phyloP scores from a whole-genome alignment of 2,329 filamentous ascomycete species.

The Microcyclosporella mali region DNA sequence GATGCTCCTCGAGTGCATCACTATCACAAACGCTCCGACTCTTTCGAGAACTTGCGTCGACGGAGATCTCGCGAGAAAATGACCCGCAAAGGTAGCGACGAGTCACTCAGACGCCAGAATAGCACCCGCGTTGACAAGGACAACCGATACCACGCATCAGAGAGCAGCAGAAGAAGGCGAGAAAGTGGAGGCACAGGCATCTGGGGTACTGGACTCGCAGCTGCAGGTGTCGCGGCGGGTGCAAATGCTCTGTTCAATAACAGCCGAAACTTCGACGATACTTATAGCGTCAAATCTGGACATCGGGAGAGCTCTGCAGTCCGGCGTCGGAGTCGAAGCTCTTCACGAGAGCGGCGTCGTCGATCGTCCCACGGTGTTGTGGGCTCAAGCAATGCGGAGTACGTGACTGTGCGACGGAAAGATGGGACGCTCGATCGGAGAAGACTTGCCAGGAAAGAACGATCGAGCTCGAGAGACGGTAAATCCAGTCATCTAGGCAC shows the following conservation, averaged over 20 bases:
- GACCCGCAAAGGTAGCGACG: conserved; percentile 28
- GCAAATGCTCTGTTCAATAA: conserved; percentile 49
- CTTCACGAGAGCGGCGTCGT: conserved; percentile 27
- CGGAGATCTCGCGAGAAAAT: conserved; percentile 23
- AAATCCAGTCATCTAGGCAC: conserved; percentile 13
- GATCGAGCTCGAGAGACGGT: conserved; percentile 32
- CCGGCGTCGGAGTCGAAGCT: conserved; percentile 28
- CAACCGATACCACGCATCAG: conserved; percentile 52
- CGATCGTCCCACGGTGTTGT: conserved; percentile 26
- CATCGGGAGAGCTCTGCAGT: conserved; percentile 35
- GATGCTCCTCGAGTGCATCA: conserved; percentile 58
- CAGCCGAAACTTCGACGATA: conserved; percentile 53
- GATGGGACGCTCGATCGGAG: conserved; percentile 28
- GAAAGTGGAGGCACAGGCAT: conserved; percentile 41
- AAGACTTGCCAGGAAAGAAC: conserved; percentile 17
- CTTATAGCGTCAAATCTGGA: conserved; percentile 54
- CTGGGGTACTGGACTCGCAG: conserved; percentile 50
- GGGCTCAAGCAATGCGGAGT: conserved; percentile 13
- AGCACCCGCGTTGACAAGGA: conserved; percentile 51
- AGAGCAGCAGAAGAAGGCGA: conserved; percentile 40
- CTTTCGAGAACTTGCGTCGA: conserved; percentile 26
- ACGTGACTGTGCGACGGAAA: conserved; percentile 25
- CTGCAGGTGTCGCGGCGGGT: conserved; percentile 47
- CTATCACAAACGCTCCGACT: conserved; percentile 37
- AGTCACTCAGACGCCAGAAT: conserved; percentile 25